Evolutionary conservation across 345 rosid species (phyloP).

Genomic region (Barbarea vulgaris): DNA sequence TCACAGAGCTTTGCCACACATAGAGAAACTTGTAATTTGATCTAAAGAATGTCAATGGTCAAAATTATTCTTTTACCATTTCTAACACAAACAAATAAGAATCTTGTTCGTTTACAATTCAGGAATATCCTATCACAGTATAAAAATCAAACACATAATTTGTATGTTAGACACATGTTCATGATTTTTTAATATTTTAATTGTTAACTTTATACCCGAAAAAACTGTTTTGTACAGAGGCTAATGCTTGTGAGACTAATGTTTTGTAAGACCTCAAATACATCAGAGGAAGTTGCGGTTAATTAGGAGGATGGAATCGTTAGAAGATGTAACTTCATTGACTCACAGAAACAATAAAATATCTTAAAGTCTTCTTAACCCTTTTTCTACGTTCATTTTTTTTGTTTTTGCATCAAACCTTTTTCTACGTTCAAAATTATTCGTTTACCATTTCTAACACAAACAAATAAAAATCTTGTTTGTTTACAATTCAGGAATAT

Average conservation of each 20-base stretch:
- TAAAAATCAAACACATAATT: not conserved
- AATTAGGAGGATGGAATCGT: too few relatives aligned
- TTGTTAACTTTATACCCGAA: too few relatives aligned
- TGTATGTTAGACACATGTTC: not conserved
- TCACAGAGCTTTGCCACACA: not conserved
- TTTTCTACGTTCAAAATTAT: not conserved
- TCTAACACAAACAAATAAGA: not conserved
- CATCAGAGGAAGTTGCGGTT: too few relatives aligned
- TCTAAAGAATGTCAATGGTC: not conserved
- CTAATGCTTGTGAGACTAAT: not conserved
- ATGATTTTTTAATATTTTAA: not conserved
- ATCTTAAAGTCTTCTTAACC: slow-evolving; percentile 1
- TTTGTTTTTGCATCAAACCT: too few relatives aligned
- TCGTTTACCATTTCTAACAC: not conserved
- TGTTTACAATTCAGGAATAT: not conserved
- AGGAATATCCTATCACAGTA: not conserved
- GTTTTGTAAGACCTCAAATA: too few relatives aligned
- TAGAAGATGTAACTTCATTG: not conserved
- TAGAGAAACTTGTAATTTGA: not conserved
- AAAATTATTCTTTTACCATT: not conserved
- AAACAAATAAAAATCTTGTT: not conserved
- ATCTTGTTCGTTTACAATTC: not conserved
- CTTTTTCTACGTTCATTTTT: not conserved
- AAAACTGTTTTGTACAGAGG: not conserved
- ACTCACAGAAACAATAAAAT: not conserved